phyloP scores from a whole-genome alignment of 176 grass and related monocot genomes.

The Tillandsia leiboldiana region DNA sequence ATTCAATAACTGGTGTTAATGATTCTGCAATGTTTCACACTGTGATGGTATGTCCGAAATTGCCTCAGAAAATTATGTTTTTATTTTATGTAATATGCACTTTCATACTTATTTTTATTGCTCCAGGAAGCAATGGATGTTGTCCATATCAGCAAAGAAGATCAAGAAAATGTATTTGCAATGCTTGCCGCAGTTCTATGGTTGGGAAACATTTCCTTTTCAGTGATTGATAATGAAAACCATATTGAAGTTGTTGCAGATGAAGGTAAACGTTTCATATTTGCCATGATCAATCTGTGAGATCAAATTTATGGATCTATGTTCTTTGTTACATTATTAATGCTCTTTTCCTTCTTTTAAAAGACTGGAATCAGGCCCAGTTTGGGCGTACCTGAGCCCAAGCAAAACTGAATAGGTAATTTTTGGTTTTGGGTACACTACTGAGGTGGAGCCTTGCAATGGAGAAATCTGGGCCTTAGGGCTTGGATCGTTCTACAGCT shows the following conservation, averaged over 20 bases:
- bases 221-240: slow-evolving; percentile 87
- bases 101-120: slow-evolving; percentile 24
- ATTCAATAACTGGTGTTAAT: slow-evolving; percentile 85
- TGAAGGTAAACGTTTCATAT: slow-evolving; percentile 47
- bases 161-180: slow-evolving; percentile 84
- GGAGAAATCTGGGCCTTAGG: no score
- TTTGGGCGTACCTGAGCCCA: no score
- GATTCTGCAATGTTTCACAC: slow-evolving; percentile 80
- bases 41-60: slow-evolving; percentile 46
- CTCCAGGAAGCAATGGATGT: slow-evolving; percentile 93
- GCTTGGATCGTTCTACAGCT: no score
- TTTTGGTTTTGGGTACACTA: no score
- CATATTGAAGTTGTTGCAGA: slow-evolving; percentile 85
- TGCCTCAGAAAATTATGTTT: background rate
- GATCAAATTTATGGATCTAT: background rate
- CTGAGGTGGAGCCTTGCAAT: no score
- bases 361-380: no score
- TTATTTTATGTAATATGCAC: background rate
- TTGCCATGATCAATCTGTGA: background rate
- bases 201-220: slow-evolving; percentile 90
- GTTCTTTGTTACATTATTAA: slow-evolving; percentile 1
- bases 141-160: slow-evolving; percentile 91
- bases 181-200: slow-evolving; percentile 83
- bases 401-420: no score
- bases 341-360: background rate